Base-by-base conservation (phyloP, 176 grass and related monocot species). In the Phoenix roebelenii region DNA sequence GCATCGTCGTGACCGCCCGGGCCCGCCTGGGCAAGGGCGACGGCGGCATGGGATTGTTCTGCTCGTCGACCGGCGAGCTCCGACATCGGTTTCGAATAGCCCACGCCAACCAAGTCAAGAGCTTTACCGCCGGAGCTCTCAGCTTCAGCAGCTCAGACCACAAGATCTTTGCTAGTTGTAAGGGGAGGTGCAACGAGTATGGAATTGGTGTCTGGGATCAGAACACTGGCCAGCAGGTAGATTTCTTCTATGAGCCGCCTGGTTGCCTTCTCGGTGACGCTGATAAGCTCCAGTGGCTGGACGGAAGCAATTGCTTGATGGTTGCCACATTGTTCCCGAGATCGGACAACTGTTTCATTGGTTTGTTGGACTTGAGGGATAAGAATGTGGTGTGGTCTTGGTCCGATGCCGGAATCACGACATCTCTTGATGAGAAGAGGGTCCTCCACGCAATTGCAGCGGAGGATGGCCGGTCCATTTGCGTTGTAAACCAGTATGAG, bases 401-500 rank as follows among this genome's bases (percentile, higher is more conserved):
- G 87, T 97, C 93, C 15, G 93, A 97, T 52, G 87, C 93, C 6
- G 80, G 77, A 69, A 72, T 69, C n/a, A 53, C 78, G 2, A 57
- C 79, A 5, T 82, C 84, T 16, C 80, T 88, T 1, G 87, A 91
- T 18, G 93, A 97, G 59, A 97, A 97, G 84, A 77, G 93, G 60
- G 93, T 97, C 51, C 84, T 97, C 60, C 93, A 97, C 49, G 87
- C 93, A n/a, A 88, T 83, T 12, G 84, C 81, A 16, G 85, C 88
- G 72, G 93, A 88, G 16, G 87, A 97, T 51, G 76, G 73, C 63
- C 68, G 82, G 3, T 97, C 87, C 3, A 78, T 97, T 3, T 97
- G 93, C 32, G 93, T 97, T 3, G 83, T 97, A 44, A 91, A 97
- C 69, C 93, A 97, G 64, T 97, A 97, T 54, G 93, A 97, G 17